phyloP scores from a whole-genome alignment of 23 red algal species.

The Gracilaria vermiculophylla region DNA sequence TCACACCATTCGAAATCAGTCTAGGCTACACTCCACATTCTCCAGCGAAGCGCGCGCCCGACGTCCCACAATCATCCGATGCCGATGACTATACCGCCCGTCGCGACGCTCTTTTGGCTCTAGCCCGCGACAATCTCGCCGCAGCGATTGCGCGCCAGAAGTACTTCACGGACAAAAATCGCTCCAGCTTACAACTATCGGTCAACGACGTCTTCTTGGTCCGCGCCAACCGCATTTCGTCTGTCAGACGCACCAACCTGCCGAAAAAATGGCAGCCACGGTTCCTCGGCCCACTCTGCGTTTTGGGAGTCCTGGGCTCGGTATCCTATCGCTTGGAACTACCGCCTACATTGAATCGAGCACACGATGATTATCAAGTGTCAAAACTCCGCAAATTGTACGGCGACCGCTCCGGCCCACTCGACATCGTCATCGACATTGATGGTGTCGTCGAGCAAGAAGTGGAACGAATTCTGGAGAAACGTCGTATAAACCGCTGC shows the following conservation, averaged over 20 bases:
- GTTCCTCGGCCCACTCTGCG: too few species aligned
- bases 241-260: too few species aligned
- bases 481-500: too few species aligned
- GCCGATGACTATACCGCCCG: not conserved
- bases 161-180: not conserved
- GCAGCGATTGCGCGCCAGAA: not conserved
- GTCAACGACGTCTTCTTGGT: not conserved
- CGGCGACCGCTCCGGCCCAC: too few species aligned
- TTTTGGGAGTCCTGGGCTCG: not conserved
- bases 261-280: too few species aligned
- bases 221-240: too few species aligned
- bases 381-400: not conserved
- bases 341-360: too few species aligned
- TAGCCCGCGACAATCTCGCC: not conserved
- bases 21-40: not conserved
- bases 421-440: too few species aligned
- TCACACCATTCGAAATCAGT: slow-evolving; percentile 11
- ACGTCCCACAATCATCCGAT: not conserved
- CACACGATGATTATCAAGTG: slow-evolving; percentile 29
- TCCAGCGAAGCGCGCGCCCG: not conserved
- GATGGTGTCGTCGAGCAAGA: too few species aligned
- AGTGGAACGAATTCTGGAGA: too few species aligned
- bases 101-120: not conserved
- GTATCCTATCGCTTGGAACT: not conserved
- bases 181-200: not conserved